A percentile compares a stretch with the other conserved stretches of the same genome.
These are phyloP conservation scores for Moringa oleifera DNA, from an alignment of 345 rosid genomes.

Conservation along the genomic window DNA sequence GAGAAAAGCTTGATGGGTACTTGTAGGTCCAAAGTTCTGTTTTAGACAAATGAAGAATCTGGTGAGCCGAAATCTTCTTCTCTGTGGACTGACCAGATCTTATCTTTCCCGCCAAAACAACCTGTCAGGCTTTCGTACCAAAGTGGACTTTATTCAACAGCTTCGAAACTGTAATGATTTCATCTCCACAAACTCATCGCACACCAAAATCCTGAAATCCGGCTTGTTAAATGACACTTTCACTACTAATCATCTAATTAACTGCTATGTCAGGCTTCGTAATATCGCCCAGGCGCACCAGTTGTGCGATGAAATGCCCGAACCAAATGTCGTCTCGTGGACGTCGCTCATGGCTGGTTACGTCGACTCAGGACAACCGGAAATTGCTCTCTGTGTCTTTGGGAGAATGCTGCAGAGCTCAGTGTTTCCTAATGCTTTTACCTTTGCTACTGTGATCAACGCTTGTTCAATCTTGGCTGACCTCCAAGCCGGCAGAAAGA, in stretches of 20 bases:
- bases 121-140: constrained; percentile 14
- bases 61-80: constrained; percentile 10
- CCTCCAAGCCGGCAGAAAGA: constrained; percentile 36
- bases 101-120: constrained; percentile 30
- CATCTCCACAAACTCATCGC: constrained; percentile 22
- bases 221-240: constrained; percentile 33
- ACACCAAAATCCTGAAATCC: constrained; percentile 32
- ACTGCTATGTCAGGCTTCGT: constrained; percentile 28
- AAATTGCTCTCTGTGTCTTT: constrained; percentile 35
- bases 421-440: constrained; percentile 58
- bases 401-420: constrained; percentile 26
- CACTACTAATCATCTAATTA: constrained; percentile 46
- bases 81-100: constrained; percentile 3
- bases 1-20: too few relatives aligned
- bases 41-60: background rate
- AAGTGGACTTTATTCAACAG: constrained; percentile 21
- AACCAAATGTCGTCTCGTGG: constrained; percentile 73
- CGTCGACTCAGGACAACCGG: constrained; percentile 27
- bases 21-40: background rate
- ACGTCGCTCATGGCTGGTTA: constrained; percentile 63
- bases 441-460: constrained; percentile 48
- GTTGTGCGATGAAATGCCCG: constrained; percentile 64
- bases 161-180: constrained; percentile 31
- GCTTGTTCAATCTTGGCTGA: constrained; percentile 55
- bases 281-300: constrained; percentile 28